phyloP scores from a whole-genome alignment of 2,329 filamentous ascomycete species.

The Pseudovirgaria hyperparasitica region DNA sequence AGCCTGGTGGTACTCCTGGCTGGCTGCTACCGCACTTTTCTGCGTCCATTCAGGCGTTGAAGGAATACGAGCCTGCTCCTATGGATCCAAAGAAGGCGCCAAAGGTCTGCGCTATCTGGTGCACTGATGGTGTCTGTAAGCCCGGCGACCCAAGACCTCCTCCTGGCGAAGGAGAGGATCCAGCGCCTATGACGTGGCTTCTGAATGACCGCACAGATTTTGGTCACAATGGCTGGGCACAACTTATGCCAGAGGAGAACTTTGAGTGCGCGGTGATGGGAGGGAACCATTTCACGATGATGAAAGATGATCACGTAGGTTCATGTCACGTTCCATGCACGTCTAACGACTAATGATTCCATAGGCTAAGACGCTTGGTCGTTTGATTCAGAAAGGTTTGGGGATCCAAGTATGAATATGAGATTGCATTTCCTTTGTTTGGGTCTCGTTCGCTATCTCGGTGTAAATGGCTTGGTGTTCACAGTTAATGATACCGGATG shows the following conservation, averaged over 20 bases:
- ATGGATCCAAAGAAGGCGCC: constrained; percentile 48
- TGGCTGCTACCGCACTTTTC: constrained; percentile 66
- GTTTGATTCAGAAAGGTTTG: constrained; percentile 31
- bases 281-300: constrained; percentile 66
- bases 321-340: neutral
- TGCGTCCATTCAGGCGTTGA: constrained; percentile 53
- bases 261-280: constrained; percentile 55
- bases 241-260: constrained; percentile 48
- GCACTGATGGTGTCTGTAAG: constrained; percentile 58
- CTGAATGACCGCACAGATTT: constrained; percentile 64
- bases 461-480: no score
- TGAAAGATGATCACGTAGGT: constrained; percentile 47
- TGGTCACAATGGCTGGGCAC: constrained; percentile 55
- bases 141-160: constrained; percentile 53
- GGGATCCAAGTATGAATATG: no score
- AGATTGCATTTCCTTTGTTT: neutral
- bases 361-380: constrained; percentile 26
- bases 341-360: no score
- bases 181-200: constrained; percentile 48
- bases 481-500: no score
- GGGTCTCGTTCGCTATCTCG: no score
- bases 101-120: constrained; percentile 55
- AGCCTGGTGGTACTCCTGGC: constrained; percentile 47
- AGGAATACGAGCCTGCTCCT: constrained; percentile 53
- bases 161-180: constrained; percentile 44